Evolutionary conservation across 2,329 filamentous ascomycete species (phyloP), one percentile per base, ranked within the genome.

Genomic region (Cladobotryum mycophilum): DNA sequence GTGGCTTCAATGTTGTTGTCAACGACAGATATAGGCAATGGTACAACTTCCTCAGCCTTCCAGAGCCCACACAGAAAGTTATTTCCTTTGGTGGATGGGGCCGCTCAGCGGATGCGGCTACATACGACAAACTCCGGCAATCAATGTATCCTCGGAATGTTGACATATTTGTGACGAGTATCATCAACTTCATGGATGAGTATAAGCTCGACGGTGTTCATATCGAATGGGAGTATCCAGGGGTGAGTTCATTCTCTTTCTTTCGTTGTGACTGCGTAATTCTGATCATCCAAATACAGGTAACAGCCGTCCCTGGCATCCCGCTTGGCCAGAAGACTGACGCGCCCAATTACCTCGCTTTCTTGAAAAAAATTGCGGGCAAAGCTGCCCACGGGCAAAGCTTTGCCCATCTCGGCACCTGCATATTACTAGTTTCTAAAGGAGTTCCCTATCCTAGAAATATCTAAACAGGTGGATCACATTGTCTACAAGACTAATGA

Each of bases 381-480:
- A 12, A 20, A 47, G 43, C 37, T 58, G 8, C 46, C 56, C 4
- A 37, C 17, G 45, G 55, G 50, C 3, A 67, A 65, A 48, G 51
- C 60, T 0, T 15, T 69, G 0, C 66, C 63, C 0, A 60, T 70
- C 38, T 63, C 66, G 7, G 42, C 48, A 8, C 45, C 64, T 0
- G 58, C 63, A 0, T 69, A 62, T 0, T 68, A 61, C 44, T 70
- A 65, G 67, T 68, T 67, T 34, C 61, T 70, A 3, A 60, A 60
- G 44, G 34, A 25, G 0, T 69, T 65, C 9, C 66, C 62, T 0
- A 61, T 70, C 14, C 48, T 56, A 3, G 33, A 52, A 1, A 66
- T 68, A 4, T 38, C 53, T 0, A 30, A 51, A 1, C 22, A 59
- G 1, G 34, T 69, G 5, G 62, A 69, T 47, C 69, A 70, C 44